phyloP scores from a whole-genome alignment of 139 green algal species.

The Chlorella sp. region DNA sequence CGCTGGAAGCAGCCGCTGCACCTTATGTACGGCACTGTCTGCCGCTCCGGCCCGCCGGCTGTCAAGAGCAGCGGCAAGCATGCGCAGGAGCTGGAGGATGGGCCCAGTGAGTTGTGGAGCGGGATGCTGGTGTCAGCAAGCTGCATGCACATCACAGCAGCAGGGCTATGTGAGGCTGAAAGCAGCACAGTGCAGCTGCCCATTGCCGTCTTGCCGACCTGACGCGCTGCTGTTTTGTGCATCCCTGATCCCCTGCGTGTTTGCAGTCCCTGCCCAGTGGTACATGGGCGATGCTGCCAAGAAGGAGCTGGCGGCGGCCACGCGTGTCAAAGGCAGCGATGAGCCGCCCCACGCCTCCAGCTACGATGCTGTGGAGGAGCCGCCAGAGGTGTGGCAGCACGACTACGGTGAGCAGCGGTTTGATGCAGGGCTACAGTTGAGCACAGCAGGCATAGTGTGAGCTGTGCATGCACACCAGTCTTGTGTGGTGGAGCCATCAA shows the following conservation, averaged over 20 bases:
- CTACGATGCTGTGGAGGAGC: constrained; percentile 40
- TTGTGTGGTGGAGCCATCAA: too few species aligned
- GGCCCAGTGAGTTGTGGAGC: constrained; percentile 13
- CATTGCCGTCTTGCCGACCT: too few species aligned
- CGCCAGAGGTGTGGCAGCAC: constrained; percentile 22
- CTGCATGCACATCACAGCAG: too few species aligned
- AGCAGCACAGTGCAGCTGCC: too few species aligned
- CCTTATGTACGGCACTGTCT: constrained; percentile 47
- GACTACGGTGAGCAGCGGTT: constrained; percentile 14
- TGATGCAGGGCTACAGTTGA: too few species aligned
- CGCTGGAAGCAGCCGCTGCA: constrained; percentile 43
- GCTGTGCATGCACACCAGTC: too few species aligned
- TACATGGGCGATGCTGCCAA: constrained; percentile 25
- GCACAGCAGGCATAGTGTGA: too few species aligned
- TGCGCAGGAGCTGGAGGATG: constrained; percentile 39
- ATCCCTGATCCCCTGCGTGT: neutral
- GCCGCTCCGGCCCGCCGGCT: constrained; percentile 17
- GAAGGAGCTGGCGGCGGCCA: constrained; percentile 20
- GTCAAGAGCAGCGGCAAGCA: constrained; percentile 35
- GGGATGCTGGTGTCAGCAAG: too few species aligned
- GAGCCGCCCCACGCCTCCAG: constrained; percentile 31
- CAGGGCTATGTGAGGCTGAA: too few species aligned
- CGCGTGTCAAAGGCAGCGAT: constrained; percentile 27
- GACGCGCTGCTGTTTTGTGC: too few species aligned
- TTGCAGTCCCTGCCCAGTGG: constrained; percentile 25